Conservation (phyloP, 768 basidiomycete genomes). For the Mycena galopus region DNA sequence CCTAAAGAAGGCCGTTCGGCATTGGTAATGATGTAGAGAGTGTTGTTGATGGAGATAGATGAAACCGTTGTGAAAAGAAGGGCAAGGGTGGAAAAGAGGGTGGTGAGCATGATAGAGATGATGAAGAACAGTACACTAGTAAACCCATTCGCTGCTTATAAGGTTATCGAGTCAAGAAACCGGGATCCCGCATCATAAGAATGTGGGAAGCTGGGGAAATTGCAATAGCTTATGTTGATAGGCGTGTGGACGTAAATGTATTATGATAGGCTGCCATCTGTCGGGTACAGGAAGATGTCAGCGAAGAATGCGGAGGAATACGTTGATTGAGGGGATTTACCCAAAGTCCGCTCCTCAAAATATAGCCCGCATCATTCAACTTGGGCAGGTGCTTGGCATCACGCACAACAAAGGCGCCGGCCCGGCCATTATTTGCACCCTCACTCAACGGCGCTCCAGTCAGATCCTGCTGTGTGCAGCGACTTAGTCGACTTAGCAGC, state of each 20-base stretch:
- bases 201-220: not conserved
- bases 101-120: not conserved
- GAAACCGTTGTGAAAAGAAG: not conserved
- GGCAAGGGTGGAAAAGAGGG: not conserved
- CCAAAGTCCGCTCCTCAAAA: not conserved
- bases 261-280: not conserved
- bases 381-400: no score
- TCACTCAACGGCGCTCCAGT: no score
- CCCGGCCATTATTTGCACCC: no score
- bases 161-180: not conserved
- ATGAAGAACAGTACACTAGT: not conserved
- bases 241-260: not conserved
- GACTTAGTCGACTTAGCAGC: no score
- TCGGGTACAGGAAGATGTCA: not conserved
- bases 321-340: not conserved
- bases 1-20: not conserved
- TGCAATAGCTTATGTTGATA: not conserved
- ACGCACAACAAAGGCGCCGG: no score
- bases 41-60: constrained; percentile 7
- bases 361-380: no score
- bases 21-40: constrained; percentile 1
- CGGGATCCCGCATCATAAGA: constrained; percentile 1
- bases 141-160: constrained; percentile 1
- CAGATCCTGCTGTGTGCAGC: no score
- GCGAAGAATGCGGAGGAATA: constrained; percentile 1